Conservation (phyloP, 306 rosid genomes). For the Trifolium dubium region DNA sequence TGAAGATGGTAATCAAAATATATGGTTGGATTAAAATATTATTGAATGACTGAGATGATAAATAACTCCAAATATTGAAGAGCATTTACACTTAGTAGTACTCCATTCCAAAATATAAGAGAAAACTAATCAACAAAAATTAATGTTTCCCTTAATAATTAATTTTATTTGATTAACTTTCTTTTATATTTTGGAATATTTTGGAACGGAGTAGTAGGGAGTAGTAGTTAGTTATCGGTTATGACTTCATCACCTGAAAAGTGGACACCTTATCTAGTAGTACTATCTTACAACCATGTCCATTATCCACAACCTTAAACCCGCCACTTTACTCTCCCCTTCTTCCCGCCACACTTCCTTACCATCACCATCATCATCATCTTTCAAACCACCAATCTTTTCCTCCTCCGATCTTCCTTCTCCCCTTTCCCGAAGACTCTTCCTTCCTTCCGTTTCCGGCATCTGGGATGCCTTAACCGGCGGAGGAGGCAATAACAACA, state of each 20-base stretch:
- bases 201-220: too few species aligned
- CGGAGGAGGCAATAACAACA: conserved; percentile 62
- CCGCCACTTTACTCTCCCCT: conserved; percentile 41
- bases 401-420: conserved; percentile 39
- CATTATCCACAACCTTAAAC: conserved; percentile 44
- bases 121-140: too few species aligned
- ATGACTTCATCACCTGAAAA: neutral
- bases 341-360: conserved; percentile 33
- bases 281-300: neutral
- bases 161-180: too few species aligned
- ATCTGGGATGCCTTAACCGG: conserved; percentile 87
- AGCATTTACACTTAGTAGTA: too few species aligned
- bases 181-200: too few species aligned
- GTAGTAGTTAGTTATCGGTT: neutral
- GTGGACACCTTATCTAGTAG: neutral
- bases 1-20: too few species aligned
- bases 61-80: too few species aligned
- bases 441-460: conserved; percentile 78
- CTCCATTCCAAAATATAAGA: too few species aligned
- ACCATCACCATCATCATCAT: conserved; percentile 21
- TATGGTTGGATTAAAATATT: too few species aligned
- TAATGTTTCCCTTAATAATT: too few species aligned
- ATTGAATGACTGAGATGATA: too few species aligned
- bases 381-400: conserved; percentile 47
- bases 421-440: conserved; percentile 57